Evolutionary conservation across 2,329 filamentous ascomycete genomes (phyloP).

Genomic region (Alternaria alternata): DNA sequence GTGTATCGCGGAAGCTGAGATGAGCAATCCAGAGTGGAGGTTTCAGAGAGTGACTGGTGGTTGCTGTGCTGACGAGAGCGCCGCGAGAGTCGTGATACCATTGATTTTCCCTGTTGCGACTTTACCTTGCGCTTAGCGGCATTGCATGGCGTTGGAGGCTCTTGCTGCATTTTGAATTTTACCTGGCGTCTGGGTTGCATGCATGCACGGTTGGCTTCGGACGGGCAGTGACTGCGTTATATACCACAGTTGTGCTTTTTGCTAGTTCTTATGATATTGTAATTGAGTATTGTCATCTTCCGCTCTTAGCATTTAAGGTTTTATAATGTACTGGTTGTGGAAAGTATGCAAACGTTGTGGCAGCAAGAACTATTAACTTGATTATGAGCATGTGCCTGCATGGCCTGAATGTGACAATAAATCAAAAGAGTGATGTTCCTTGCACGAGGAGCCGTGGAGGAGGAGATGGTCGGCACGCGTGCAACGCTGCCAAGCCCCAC

Average conservation of each 20-base stretch:
- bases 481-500: conserved; percentile 25
- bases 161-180: background rate
- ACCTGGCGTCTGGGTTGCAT: conserved; percentile 17
- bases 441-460: background rate
- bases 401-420: background rate
- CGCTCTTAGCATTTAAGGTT: background rate
- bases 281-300: background rate
- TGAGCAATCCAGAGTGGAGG: conserved; percentile 1
- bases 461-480: background rate
- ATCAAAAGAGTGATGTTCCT: background rate
- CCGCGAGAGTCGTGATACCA: conserved; percentile 15
- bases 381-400: accelerated
- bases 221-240: conserved; percentile 25
- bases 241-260: conserved; percentile 34
- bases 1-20: conserved; percentile 36
- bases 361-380: background rate
- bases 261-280: conserved; percentile 11
- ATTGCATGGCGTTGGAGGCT: conserved; percentile 46
- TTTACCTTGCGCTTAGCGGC: conserved; percentile 37
- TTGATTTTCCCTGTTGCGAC: conserved; percentile 17
- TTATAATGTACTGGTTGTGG: background rate
- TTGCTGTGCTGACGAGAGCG: conserved; percentile 13
- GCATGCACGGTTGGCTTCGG: conserved; percentile 13
- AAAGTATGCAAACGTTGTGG: background rate
- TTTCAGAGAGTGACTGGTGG: background rate